Percentiles rank a stretch among this genome's conserved stretches.
phyloP scores from a whole-genome alignment of 192 early-diverging fungal species.

The Allomyces arbusculus region DNA sequence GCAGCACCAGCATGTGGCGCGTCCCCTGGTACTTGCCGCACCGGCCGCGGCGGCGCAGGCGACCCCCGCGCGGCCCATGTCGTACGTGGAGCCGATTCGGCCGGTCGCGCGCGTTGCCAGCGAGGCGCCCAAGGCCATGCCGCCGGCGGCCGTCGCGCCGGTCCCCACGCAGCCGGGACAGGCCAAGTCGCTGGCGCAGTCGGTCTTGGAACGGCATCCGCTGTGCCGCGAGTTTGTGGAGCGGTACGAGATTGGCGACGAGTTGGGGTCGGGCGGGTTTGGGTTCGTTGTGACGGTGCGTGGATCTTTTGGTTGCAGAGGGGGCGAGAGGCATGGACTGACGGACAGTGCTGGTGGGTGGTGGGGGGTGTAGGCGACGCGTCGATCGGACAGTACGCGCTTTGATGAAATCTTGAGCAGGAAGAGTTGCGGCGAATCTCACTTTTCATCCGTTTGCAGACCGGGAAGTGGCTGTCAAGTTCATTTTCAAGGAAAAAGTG shows the following conservation, averaged over 20 bases:
- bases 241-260: constrained; percentile 26
- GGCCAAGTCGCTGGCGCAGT: not conserved
- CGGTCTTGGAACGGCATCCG: constrained; percentile 12
- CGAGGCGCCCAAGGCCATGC: too few species aligned
- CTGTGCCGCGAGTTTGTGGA: constrained; percentile 22
- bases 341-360: too few species aligned
- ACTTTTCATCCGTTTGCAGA: too few species aligned
- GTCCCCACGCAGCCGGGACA: not conserved
- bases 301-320: too few species aligned
- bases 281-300: constrained; percentile 43
- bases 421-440: too few species aligned
- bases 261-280: constrained; percentile 55
- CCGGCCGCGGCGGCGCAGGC: not conserved
- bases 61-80: not conserved
- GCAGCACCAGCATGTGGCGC: not conserved
- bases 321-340: too few species aligned
- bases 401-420: too few species aligned
- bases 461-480: constrained; percentile 43
- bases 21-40: not conserved
- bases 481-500: constrained; percentile 35
- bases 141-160: too few species aligned
- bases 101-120: not conserved
- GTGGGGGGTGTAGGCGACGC: constrained; percentile 10
- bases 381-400: constrained; percentile 14
- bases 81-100: not conserved